Evolutionary conservation across 2,329 filamentous ascomycete species (phyloP).

Genomic region (Calonectria fujianensis): DNA sequence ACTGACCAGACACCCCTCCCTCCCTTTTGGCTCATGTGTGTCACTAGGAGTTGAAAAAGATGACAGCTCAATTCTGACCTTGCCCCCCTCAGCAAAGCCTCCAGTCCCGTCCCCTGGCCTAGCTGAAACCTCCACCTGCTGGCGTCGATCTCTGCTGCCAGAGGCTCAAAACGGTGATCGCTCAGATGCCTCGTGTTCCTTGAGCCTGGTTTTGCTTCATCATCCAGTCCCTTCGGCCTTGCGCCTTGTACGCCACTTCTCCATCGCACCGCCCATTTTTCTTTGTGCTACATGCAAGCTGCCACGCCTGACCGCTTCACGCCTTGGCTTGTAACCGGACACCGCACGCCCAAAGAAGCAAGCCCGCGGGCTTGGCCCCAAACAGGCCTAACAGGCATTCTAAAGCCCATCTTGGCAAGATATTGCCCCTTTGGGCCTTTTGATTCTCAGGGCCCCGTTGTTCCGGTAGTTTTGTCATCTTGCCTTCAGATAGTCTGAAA

Average conservation of each 20-base stretch:
- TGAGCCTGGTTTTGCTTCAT: slow-evolving; percentile 9
- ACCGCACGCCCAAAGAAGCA: slow-evolving; percentile 17
- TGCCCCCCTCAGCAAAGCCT: neutral
- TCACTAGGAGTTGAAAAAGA: slow-evolving; percentile 25
- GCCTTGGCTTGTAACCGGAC: neutral
- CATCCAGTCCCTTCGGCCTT: neutral
- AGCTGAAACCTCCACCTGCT: slow-evolving; percentile 30
- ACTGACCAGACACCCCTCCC: neutral
- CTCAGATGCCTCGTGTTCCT: slow-evolving; percentile 6
- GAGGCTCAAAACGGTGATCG: slow-evolving; percentile 32
- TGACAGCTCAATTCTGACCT: slow-evolving; percentile 35
- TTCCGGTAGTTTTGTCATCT: slow-evolving; percentile 16
- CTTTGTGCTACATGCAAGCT: slow-evolving; percentile 2
- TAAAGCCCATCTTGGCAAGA: neutral
- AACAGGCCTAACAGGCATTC: neutral
- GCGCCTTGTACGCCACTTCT: neutral
- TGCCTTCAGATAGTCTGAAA: slow-evolving; percentile 29
- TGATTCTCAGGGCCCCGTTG: neutral
- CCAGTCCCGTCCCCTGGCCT: neutral
- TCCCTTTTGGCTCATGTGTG: neutral
- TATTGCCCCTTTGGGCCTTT: neutral
- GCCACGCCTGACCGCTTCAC: slow-evolving; percentile 11
- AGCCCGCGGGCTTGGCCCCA: neutral
- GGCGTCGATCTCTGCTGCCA: slow-evolving; percentile 34
- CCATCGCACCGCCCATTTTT: neutral